phyloP scores from a whole-genome alignment of 73 alveolate genomes.

The Paramecium sexaurelia region DNA sequence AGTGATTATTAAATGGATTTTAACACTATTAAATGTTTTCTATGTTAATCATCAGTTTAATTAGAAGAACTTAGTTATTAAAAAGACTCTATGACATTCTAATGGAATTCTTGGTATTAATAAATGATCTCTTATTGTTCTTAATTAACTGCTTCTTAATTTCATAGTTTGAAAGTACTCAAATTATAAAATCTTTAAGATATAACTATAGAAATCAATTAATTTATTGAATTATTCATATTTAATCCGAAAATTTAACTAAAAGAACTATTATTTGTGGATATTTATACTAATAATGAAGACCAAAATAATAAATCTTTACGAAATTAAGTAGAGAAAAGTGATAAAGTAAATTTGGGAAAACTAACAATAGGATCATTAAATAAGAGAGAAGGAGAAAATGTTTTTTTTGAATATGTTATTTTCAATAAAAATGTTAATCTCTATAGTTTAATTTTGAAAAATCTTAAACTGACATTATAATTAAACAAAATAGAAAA shows the following conservation, averaged over 20 bases:
- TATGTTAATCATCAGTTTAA: background rate
- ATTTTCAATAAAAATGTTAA: background rate
- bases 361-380: background rate
- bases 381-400: background rate
- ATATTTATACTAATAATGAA: background rate
- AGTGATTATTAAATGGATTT: background rate
- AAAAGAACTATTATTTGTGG: background rate
- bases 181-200: background rate
- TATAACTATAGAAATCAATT: background rate
- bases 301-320: background rate
- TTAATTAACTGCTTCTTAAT: background rate
- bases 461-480: background rate
- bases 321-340: background rate
- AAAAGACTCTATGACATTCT: background rate
- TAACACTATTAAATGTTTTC: background rate
- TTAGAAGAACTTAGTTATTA: background rate
- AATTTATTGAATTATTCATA: background rate
- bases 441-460: background rate
- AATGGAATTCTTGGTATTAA: background rate
- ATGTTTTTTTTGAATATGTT: background rate
- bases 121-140: background rate
- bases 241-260: background rate
- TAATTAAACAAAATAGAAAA: background rate
- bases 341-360: background rate
- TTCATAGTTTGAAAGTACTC: background rate